These are phyloP conservation scores for Dryadomyces quercivorus DNA, from an alignment of 2,329 filamentous ascomycete genomes.

Conservation along the genomic window DNA sequence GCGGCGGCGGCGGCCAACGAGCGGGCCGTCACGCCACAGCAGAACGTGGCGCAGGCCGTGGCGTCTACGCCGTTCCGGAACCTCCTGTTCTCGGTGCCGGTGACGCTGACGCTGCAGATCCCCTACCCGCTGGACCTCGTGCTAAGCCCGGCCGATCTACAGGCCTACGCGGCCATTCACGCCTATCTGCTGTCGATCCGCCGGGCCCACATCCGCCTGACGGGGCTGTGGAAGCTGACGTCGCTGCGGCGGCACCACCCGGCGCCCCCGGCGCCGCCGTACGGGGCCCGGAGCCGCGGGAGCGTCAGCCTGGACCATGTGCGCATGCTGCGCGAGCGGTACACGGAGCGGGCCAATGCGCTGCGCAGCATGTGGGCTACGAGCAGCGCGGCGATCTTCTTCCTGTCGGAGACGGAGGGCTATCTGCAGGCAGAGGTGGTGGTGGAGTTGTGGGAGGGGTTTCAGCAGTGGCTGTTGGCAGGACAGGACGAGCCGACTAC, in stretches of 20 bases:
- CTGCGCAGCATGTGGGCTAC: slow-evolving; percentile 87
- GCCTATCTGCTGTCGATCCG: slow-evolving; percentile 78
- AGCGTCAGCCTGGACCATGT: slow-evolving; percentile 22
- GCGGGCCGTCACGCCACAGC: slow-evolving; percentile 19
- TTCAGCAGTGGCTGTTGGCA: slow-evolving; percentile 60
- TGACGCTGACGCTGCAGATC: slow-evolving; percentile 58
- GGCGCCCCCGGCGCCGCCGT: slow-evolving; percentile 52
- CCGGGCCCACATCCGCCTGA: slow-evolving; percentile 72
- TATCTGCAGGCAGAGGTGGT: slow-evolving; percentile 89
- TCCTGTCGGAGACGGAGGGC: slow-evolving; percentile 73
- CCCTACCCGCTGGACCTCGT: slow-evolving; percentile 79
- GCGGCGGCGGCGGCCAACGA: neutral
- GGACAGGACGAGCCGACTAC: slow-evolving; percentile 20
- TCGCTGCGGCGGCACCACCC: slow-evolving; percentile 67
- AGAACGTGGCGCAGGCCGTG: slow-evolving; percentile 5
- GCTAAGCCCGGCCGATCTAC: slow-evolving; percentile 61
- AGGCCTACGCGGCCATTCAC: slow-evolving; percentile 74
- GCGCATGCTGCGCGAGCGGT: slow-evolving; percentile 48
- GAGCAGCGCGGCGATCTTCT: slow-evolving; percentile 74
- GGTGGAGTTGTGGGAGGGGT: slow-evolving; percentile 66
- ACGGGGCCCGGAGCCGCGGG: slow-evolving; percentile 39
- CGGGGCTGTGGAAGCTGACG: slow-evolving; percentile 77
- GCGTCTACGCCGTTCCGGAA: slow-evolving; percentile 56
- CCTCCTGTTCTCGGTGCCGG: slow-evolving; percentile 68
- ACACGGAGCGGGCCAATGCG: slow-evolving; percentile 47